These are phyloP conservation scores for Hericium coralloides DNA, from an alignment of 768 basidiomycete genomes.

Conservation along the genomic window DNA sequence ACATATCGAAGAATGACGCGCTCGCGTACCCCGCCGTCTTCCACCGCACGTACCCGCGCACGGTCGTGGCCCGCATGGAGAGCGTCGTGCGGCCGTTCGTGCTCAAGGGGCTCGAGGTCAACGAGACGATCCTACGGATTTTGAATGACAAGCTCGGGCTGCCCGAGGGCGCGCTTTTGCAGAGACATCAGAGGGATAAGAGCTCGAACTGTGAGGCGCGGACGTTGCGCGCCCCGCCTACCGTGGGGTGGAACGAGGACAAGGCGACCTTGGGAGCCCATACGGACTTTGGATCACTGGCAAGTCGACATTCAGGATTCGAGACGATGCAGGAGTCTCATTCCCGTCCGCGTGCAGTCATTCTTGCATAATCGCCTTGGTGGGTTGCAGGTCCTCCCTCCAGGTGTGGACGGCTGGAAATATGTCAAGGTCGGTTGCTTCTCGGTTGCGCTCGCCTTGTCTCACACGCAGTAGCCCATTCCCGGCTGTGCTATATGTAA, in stretches of 20 bases:
- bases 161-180: conserved; percentile 18
- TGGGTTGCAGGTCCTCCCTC: conserved; percentile 59
- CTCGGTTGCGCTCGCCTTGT: background rate
- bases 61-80: conserved; percentile 16
- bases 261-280: conserved; percentile 5
- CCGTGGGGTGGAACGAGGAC: background rate
- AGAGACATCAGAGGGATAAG: conserved; percentile 19
- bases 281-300: conserved; percentile 22
- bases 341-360: conserved; percentile 13
- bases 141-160: conserved; percentile 16
- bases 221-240: conserved; percentile 15
- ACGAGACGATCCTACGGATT: conserved; percentile 14
- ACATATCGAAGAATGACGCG: conserved; percentile 26
- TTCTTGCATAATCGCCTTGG: conserved; percentile 63
- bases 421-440: conserved; percentile 43
- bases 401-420: conserved; percentile 54
- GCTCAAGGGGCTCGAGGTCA: conserved; percentile 16
- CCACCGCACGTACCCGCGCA: conserved; percentile 21
- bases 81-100: conserved; percentile 15
- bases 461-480: conserved; percentile 12
- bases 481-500: conserved; percentile 26
- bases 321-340: background rate
- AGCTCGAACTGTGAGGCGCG: conserved; percentile 17
- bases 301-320: conserved; percentile 16
- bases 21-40: conserved; percentile 17